A percentile compares a stretch with the other conserved stretches of the same genome.
phyloP scores from a whole-genome alignment of 2,329 filamentous ascomycete species.

The Sphaceloma murrayae region DNA sequence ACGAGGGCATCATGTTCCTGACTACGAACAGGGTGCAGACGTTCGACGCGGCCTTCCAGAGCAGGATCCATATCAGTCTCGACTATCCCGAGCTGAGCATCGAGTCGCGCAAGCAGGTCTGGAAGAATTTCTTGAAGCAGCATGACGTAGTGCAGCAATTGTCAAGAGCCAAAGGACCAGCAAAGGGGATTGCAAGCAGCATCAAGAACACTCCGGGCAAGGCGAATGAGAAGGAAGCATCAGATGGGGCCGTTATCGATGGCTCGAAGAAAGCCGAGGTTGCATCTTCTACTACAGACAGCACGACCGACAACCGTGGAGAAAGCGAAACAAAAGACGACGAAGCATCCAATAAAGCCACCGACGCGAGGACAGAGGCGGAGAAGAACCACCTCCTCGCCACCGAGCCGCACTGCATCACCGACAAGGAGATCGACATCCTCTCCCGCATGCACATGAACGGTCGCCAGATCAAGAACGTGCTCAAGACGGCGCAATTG shows the following conservation, averaged over 20 bases:
- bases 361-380: slow-evolving; percentile 3
- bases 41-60: slow-evolving; percentile 39
- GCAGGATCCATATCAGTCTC: slow-evolving; percentile 37
- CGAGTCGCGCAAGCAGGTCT: slow-evolving; percentile 32
- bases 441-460: slow-evolving; percentile 30
- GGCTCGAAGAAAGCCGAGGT: slow-evolving; percentile 2
- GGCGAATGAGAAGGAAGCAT: background rate
- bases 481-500: slow-evolving; percentile 34
- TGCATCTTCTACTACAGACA: background rate
- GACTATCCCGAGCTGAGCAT: slow-evolving; percentile 35
- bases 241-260: background rate
- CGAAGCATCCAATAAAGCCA: slow-evolving; percentile 10
- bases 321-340: slow-evolving; percentile 15
- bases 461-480: slow-evolving; percentile 37
- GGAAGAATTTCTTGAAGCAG: slow-evolving; percentile 36
- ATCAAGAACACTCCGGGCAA: slow-evolving; percentile 19
- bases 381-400: slow-evolving; percentile 17
- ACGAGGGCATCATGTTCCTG: slow-evolving; percentile 38
- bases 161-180: slow-evolving; percentile 19
- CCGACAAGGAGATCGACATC: slow-evolving; percentile 25
- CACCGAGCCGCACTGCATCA: slow-evolving; percentile 25
- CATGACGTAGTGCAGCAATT: slow-evolving; percentile 23
- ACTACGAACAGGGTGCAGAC: slow-evolving; percentile 38
- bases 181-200: slow-evolving; percentile 20
- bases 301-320: background rate